Evolutionary conservation across 345 rosid genomes (phyloP), one percentile per base, ranked within the genome.

Genomic region (Pistacia atlantica): DNA sequence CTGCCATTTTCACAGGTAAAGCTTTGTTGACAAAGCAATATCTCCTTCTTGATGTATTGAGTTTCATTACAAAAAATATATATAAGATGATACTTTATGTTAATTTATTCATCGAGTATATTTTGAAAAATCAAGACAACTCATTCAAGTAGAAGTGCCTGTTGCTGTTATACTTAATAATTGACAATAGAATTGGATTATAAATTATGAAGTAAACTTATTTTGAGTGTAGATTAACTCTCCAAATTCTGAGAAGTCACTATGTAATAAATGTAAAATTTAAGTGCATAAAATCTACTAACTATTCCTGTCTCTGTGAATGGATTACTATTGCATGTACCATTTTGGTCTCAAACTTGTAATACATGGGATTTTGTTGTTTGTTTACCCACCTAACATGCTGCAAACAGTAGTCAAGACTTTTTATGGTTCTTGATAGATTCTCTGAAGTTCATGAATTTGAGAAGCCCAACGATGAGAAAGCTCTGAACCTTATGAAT

Each of bases 1-100:
- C 76, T 92, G 95, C 79, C 97, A 95, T 79, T 95, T 95, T 86
- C 99, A 95, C 90, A 89, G 97, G 97, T 91, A 84, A 84, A 72
- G 28, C 62, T 14, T 17, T 31, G 17, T 35, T 54, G 25, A 56
- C 71, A 64, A 17, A 51, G 48, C 55, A 64, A 22, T 58, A 42
- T 65, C 33, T 73, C 33, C 12, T 55, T 31, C 33, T 75, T 20
- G 33, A 65, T 38, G 37, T 45, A 46, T 35, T 49, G 74, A 49
- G n/a, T 58, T 22, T 73, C 16, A 33, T 28, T 67, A 60, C 46
- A 42, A 42, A 42, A 42, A 42, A 1, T 1, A 46, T 0, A 59
- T 12, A 4, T 22, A 8, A 60, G 42, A 25, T 17, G 12, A 45
- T 46, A 5, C 3, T 22, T 72, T 60, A 17, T 28, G 6, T 25